Evolutionary conservation across 1,284 basidiomycete genomes (phyloP).

Genomic region (Spongiforma sp.): DNA sequence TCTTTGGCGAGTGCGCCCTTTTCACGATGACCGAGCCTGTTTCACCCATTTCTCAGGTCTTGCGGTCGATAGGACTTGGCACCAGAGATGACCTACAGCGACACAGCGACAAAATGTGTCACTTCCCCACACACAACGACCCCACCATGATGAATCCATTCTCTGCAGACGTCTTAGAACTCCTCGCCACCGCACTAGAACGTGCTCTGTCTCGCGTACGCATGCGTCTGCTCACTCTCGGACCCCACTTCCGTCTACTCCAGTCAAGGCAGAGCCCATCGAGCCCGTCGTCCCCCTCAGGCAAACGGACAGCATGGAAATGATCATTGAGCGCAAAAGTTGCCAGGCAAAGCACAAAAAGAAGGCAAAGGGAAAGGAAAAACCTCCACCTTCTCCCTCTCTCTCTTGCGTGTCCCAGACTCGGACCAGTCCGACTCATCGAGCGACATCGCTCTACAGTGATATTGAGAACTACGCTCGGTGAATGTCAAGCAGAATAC

Average conservation of each 20-base stretch:
- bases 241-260: constrained; percentile 53
- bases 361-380: constrained; percentile 52
- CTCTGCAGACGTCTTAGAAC: constrained; percentile 42
- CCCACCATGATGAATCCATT: constrained; percentile 48
- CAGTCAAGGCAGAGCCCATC: constrained; percentile 63
- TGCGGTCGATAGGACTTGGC: constrained; percentile 68
- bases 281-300: constrained; percentile 55
- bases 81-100: constrained; percentile 71
- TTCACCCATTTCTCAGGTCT: constrained; percentile 67
- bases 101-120: constrained; percentile 74
- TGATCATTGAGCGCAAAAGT: constrained; percentile 71
- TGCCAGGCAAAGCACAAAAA: constrained; percentile 56
- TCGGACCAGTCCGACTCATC: constrained; percentile 35
- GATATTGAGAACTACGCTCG: constrained; percentile 77
- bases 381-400: constrained; percentile 54
- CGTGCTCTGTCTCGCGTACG: constrained; percentile 55
- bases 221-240: constrained; percentile 44
- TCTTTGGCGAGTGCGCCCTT: not conserved
- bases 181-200: constrained; percentile 46
- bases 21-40: constrained; percentile 31
- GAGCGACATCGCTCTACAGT: constrained; percentile 30
- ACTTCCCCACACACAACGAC: constrained; percentile 65
- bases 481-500: constrained; percentile 56
- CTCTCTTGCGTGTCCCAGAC: constrained; percentile 44
- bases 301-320: constrained; percentile 72